Percentiles rank a stretch among this genome's conserved stretches.
Evolutionary conservation across 2,329 filamentous ascomycete genomes (phyloP).

Genomic region (Aureobasidium lini): DNA sequence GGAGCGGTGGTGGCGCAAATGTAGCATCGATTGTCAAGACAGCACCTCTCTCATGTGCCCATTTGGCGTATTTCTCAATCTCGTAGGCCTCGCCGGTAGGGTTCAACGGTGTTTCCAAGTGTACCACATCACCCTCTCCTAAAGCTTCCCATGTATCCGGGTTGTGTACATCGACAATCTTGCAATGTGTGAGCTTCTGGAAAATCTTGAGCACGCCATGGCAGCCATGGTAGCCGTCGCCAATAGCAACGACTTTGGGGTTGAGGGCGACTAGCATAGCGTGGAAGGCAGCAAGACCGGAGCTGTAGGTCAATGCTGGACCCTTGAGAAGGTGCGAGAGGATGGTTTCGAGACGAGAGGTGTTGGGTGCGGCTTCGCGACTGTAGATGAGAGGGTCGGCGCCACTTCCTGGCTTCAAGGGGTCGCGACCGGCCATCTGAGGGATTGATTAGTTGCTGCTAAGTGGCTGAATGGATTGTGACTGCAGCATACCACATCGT

Average conservation of each 20-base stretch:
- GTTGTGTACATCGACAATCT: conserved; percentile 58
- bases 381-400: conserved; percentile 74
- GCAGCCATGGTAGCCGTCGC: conserved; percentile 85
- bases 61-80: conserved; percentile 62
- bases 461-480: conserved; percentile 3
- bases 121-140: conserved; percentile 71
- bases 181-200: conserved; percentile 65
- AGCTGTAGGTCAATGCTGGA: conserved; percentile 68
- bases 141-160: conserved; percentile 47
- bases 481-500: conserved; percentile 44
- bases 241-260: conserved; percentile 74
- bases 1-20: conserved; percentile 82
- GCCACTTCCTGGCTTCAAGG: conserved; percentile 34
- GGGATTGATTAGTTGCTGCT: neutral
- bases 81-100: conserved; percentile 75
- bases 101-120: conserved; percentile 91
- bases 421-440: conserved; percentile 16
- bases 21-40: conserved; percentile 81
- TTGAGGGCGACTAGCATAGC: conserved; percentile 77
- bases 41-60: conserved; percentile 66
- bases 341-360: conserved; percentile 76
- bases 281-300: conserved; percentile 82
- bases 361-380: conserved; percentile 67
- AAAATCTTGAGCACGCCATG: conserved; percentile 75
- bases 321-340: conserved; percentile 65